A percentile compares a stretch with the other conserved stretches of the same genome.
Conservation (phyloP, 2,329 filamentous ascomycete genomes). For the Pseudogymnoascus sp. region DNA sequence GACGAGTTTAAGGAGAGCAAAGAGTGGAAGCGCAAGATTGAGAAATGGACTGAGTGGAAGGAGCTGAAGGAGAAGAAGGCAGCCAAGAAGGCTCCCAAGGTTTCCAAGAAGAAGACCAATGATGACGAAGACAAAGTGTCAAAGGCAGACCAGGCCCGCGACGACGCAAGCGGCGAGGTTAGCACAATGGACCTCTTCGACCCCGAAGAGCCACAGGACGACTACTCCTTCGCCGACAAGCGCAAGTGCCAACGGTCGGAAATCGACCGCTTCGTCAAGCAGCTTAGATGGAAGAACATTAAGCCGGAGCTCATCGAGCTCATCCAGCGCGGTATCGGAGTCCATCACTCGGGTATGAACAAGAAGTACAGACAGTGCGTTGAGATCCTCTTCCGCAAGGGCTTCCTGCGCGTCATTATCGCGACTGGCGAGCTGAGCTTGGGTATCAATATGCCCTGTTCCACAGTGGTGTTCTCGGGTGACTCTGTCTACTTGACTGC, state of each 20-base stretch:
- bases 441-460: constrained; percentile 79
- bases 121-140: constrained; percentile 39
- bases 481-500: constrained; percentile 67
- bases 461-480: constrained; percentile 69
- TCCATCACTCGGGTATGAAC: constrained; percentile 77
- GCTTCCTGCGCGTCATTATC: constrained; percentile 61
- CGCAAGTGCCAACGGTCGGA: constrained; percentile 52
- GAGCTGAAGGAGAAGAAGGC: constrained; percentile 36
- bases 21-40: constrained; percentile 53
- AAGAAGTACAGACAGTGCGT: constrained; percentile 65
- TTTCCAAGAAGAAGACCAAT: constrained; percentile 35
- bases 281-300: constrained; percentile 44
- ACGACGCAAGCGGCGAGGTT: constrained; percentile 46
- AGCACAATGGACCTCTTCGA: constrained; percentile 59
- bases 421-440: constrained; percentile 69
- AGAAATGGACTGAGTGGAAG: constrained; percentile 50
- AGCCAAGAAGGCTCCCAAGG: constrained; percentile 33
- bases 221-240: constrained; percentile 59
- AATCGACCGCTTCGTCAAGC: constrained; percentile 44
- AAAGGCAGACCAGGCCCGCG: constrained; percentile 49
- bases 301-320: constrained; percentile 48
- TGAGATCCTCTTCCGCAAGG: constrained; percentile 66
- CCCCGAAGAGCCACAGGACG: constrained; percentile 52
- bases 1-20: constrained; percentile 47
- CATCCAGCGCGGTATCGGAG: constrained; percentile 60